Evolutionary conservation across 2,329 filamentous ascomycete species (phyloP).

Genomic region (Hymenoscyphus albidus): DNA sequence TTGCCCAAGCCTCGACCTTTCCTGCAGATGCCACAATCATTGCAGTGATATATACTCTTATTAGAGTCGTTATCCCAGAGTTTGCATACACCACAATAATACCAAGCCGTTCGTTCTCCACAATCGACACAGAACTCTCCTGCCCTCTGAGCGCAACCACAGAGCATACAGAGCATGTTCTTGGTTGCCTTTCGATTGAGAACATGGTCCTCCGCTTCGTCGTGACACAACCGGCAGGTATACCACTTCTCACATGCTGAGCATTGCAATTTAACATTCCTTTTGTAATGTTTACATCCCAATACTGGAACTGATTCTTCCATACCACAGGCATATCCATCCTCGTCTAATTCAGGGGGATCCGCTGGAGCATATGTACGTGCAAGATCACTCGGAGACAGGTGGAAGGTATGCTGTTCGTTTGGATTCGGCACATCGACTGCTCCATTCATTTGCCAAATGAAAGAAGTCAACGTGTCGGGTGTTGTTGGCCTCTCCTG

Average conservation of each 20-base stretch:
- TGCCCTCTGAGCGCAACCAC: constrained; percentile 77
- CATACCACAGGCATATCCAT: constrained; percentile 33
- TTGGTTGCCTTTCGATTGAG: constrained; percentile 79
- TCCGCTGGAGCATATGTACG: constrained; percentile 63
- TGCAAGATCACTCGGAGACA: constrained; percentile 58
- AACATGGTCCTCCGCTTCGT: constrained; percentile 72
- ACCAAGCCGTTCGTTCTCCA: constrained; percentile 73
- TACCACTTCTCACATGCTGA: constrained; percentile 89
- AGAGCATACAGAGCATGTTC: constrained; percentile 98
- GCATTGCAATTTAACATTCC: constrained; percentile 95
- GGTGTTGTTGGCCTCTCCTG: constrained; percentile 42
- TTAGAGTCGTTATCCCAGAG: constrained; percentile 91
- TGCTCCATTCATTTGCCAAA: constrained; percentile 49
- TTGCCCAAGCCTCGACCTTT: constrained; percentile 88
- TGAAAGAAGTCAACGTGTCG: constrained; percentile 51
- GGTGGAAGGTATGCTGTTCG: constrained; percentile 41
- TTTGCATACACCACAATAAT: constrained; percentile 93
- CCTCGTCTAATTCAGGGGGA: constrained; percentile 46
- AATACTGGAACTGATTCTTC: constrained; percentile 44
- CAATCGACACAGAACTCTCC: constrained; percentile 75
- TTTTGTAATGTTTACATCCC: constrained; percentile 88
- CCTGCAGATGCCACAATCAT: constrained; percentile 92
- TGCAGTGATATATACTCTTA: constrained; percentile 93
- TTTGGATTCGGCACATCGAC: constrained; percentile 22
- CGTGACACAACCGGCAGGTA: constrained; percentile 91